phyloP scores from a whole-genome alignment of 1,139 yeast genomes.

The Debaryomyces sp. region DNA sequence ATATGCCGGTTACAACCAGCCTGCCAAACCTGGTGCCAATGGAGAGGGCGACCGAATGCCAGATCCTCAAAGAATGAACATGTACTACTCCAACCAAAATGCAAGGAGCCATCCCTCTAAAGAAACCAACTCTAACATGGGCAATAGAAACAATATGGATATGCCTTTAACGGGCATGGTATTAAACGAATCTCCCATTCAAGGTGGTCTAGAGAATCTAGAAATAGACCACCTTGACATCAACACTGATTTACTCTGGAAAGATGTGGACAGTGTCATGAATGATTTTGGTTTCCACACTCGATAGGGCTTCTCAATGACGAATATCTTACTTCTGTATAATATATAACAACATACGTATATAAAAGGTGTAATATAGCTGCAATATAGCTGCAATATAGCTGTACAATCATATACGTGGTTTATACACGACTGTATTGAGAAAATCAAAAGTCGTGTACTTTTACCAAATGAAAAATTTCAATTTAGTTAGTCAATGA shows the following conservation, averaged over 20 bases:
- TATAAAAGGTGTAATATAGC: background rate
- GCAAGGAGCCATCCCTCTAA: background rate
- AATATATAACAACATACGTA: background rate
- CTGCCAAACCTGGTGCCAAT: background rate
- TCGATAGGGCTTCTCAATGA: background rate
- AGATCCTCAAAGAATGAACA: background rate
- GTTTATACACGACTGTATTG: background rate
- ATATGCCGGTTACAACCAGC: background rate
- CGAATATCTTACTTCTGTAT: background rate
- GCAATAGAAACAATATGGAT: background rate
- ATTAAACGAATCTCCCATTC: constrained; percentile 35
- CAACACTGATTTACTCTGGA: constrained; percentile 74
- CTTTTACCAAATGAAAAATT: constrained; percentile 1
- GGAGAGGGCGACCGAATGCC: background rate
- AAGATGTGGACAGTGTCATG: constrained; percentile 90
- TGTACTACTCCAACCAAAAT: background rate
- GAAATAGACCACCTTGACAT: constrained; percentile 39
- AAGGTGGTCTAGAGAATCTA: constrained; percentile 33
- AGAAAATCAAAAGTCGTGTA: constrained; percentile 5
- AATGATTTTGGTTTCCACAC: constrained; percentile 89
- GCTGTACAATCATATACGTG: background rate
- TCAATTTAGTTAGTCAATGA: constrained; percentile 5
- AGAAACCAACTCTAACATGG: background rate
- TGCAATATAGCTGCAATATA: no score
- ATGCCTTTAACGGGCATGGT: constrained; percentile 1